Conservation (phyloP, 78 protist genomes). For the Tieghemostelium lacteum region DNA sequence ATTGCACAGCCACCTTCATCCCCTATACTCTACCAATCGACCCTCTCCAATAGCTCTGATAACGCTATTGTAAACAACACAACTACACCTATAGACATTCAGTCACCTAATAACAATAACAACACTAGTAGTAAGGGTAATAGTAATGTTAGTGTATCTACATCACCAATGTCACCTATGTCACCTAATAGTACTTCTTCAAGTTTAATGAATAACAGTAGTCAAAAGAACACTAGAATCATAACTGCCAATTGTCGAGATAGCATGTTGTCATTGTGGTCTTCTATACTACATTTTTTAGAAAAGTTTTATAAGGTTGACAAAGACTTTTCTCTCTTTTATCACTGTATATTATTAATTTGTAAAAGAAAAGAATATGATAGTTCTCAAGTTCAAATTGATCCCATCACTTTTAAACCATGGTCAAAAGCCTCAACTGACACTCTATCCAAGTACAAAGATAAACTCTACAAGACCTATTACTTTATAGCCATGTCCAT, state of each 20-base stretch:
- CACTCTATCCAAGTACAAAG: slow-evolving; percentile 23
- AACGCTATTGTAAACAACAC: neutral
- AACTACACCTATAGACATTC: neutral
- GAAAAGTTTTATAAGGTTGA: slow-evolving; percentile 18
- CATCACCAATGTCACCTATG: neutral
- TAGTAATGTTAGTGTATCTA: neutral
- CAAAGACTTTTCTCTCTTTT: slow-evolving; percentile 8
- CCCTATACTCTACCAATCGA: neutral
- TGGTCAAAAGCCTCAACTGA: slow-evolving; percentile 34
- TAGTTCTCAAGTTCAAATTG: neutral
- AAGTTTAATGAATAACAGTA: neutral
- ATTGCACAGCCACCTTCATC: neutral
- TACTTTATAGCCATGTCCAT: slow-evolving; percentile 18
- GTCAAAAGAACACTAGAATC: neutral
- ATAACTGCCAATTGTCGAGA: slow-evolving; percentile 36
- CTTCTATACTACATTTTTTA: neutral
- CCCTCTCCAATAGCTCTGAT: neutral
- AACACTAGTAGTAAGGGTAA: neutral
- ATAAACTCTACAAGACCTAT: slow-evolving; percentile 48
- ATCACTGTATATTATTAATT: slow-evolving; percentile 30
- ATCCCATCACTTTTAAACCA: slow-evolving; percentile 52
- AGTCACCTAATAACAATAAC: neutral
- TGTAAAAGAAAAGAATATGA: slow-evolving; percentile 58
- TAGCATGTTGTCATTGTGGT: slow-evolving; percentile 28
- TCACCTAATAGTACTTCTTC: neutral